Percentiles rank a stretch among this genome's conserved stretches.
These are phyloP conservation scores for Kwoniella shivajii DNA, from an alignment of 1,284 basidiomycete species.

Conservation along the genomic window DNA sequence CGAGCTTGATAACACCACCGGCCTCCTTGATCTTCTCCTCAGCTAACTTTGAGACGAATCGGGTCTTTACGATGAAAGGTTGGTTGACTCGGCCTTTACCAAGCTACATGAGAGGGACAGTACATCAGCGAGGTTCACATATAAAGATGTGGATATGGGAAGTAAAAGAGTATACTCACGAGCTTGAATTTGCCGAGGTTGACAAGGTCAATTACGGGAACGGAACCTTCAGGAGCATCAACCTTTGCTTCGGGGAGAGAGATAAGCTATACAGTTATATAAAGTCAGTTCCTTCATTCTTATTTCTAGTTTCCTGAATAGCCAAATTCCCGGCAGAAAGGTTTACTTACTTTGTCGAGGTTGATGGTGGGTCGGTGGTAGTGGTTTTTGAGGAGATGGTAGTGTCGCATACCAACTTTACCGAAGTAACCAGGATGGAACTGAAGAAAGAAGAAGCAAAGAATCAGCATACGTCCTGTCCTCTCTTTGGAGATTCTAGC, in stretches of 20 bases:
- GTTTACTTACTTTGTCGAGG: constrained; percentile 75
- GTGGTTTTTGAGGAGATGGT: constrained; percentile 90
- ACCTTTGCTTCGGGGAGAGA: constrained; percentile 55
- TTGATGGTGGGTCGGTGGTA: constrained; percentile 95
- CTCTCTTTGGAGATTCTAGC: background rate
- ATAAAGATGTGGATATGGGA: no score
- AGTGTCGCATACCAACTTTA: constrained; percentile 95
- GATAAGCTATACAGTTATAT: constrained; percentile 43
- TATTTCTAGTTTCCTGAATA: constrained; percentile 57
- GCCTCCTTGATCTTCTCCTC: constrained; percentile 82
- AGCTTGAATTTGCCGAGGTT: constrained; percentile 88
- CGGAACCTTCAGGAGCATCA: constrained; percentile 59
- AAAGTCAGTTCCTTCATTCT: constrained; percentile 49
- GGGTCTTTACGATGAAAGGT: constrained; percentile 94
- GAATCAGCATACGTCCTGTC: background rate
- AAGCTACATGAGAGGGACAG: constrained; percentile 31
- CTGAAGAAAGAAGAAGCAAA: constrained; percentile 30
- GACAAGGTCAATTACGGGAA: constrained; percentile 88
- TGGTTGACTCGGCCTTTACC: constrained; percentile 54
- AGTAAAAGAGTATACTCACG: no score
- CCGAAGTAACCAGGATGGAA: constrained; percentile 83
- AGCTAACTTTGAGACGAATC: constrained; percentile 84
- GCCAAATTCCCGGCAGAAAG: constrained; percentile 46
- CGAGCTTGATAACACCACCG: constrained; percentile 86
- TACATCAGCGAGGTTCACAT: constrained; percentile 3